Evolutionary conservation across 2,329 filamentous ascomycete species (phyloP).

Genomic region (Cercospora brassicicola): DNA sequence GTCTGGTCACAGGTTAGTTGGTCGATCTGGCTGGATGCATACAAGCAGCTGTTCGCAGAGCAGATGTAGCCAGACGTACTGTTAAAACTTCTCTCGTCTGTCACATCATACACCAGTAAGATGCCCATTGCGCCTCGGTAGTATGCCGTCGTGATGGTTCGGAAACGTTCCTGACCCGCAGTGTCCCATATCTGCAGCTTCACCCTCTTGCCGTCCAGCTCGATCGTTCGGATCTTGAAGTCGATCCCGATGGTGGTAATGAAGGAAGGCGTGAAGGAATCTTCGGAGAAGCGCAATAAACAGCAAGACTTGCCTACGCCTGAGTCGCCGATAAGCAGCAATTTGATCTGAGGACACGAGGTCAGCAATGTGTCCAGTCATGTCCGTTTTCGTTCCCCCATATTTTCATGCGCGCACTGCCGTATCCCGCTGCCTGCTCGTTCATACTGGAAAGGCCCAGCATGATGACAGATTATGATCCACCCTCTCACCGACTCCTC

Average conservation of each 20-base stretch:
- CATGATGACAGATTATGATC: background rate
- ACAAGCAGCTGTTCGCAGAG: background rate
- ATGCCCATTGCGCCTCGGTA: slow-evolving; percentile 99
- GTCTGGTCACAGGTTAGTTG: slow-evolving; percentile 57
- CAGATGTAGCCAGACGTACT: slow-evolving; percentile 59
- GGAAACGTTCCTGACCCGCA: slow-evolving; percentile 95
- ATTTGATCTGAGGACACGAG: slow-evolving; percentile 71
- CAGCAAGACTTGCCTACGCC: slow-evolving; percentile 97
- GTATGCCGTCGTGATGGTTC: slow-evolving; percentile 98
- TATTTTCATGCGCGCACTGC: background rate
- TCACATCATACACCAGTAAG: slow-evolving; percentile 95
- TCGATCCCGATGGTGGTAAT: slow-evolving; percentile 99
- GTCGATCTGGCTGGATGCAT: background rate
- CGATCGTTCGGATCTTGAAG: slow-evolving; percentile 99
- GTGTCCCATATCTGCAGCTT: slow-evolving; percentile 99
- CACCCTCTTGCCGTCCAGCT: slow-evolving; percentile 96
- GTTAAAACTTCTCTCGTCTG: slow-evolving; percentile 91
- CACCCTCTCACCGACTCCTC: background rate
- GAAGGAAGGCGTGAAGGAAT: slow-evolving; percentile 95
- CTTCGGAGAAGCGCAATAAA: slow-evolving; percentile 92
- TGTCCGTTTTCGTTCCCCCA: background rate
- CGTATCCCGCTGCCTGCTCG: background rate
- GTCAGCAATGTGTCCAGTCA: slow-evolving; percentile 18
- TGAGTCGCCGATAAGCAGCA: slow-evolving; percentile 93
- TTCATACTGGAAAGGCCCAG: background rate